Evolutionary conservation across 2,329 filamentous ascomycete genomes (phyloP), one percentile per base, ranked within the genome.

Genomic region (Stenocarpella maydis): DNA sequence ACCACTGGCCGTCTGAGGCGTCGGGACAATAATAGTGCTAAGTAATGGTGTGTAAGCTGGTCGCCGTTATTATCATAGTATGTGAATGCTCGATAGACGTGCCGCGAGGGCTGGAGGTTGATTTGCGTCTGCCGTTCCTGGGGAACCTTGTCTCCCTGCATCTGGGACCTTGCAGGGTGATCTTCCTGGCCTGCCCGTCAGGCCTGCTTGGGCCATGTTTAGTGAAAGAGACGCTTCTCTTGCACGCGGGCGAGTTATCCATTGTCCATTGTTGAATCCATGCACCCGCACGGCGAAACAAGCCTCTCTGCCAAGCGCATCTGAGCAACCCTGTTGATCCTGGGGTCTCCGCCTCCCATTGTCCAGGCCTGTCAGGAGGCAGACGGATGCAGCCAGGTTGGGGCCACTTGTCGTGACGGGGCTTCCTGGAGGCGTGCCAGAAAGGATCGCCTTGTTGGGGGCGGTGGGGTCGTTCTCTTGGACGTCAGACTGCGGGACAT

Each of bases 121-220:
- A 39, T 43, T 55, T 55, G 52, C 58, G 52, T 49, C 52, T 58
- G 65, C 54, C 52, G 65, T 67, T 67, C 65, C 52, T 67, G 53
- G 65, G 64, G 65, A 58, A 49, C 41, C 52, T 67, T 54, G 41
- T n/a, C 47, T 49, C 43, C 52, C 52, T 67, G 65, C 65, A 67
- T n/a, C 65, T 67, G 65, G 65, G 53, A 55, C 65, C 65, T 67
- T 67, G 65, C 65, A 67, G 54, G 8, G 39, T 54, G 65, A 49
- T 50, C 52, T 54, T 58, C 64, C 64, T 58, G 41, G 28, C 15
- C 31, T 66, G 64, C 50, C 47, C 41, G 41, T 67, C 47, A 52
- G 49, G 39, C 39, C 21, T 67, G 50, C 21, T 41, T 12, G 34
- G 34, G 52, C 41, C 52, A 37, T 28, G 52, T 21, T 58, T 49